phyloP scores from a whole-genome alignment of 1,139 yeast genomes.

The Yamadazyma sp. region DNA sequence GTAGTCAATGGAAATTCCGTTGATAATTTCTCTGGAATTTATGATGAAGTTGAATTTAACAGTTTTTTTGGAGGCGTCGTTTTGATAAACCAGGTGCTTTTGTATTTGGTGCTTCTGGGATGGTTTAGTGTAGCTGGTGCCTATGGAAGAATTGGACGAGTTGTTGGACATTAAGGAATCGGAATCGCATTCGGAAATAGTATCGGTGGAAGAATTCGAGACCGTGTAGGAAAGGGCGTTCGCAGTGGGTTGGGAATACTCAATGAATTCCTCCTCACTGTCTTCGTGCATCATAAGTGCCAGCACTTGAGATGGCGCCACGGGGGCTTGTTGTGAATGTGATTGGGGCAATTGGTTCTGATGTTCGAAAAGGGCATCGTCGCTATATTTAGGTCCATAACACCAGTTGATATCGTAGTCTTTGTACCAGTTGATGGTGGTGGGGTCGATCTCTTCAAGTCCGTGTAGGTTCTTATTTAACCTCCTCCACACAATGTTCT shows the following conservation, averaged over 20 bases:
- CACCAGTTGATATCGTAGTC: constrained; percentile 47
- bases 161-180: constrained; percentile 6
- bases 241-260: not conserved
- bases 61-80: constrained; percentile 16
- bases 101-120: too few species aligned
- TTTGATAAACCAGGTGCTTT: not conserved
- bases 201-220: constrained; percentile 8
- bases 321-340: not conserved
- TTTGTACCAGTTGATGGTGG: constrained; percentile 45
- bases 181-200: constrained; percentile 3
- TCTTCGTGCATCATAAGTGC: not conserved
- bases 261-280: constrained; percentile 1
- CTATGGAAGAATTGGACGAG: constrained; percentile 6
- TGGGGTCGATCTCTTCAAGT: constrained; percentile 33
- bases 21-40: constrained; percentile 43
- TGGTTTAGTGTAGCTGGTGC: constrained; percentile 1
- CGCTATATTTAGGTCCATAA: constrained; percentile 38
- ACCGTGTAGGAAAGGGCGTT: constrained; percentile 4
- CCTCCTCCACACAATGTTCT: constrained; percentile 46
- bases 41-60: constrained; percentile 44
- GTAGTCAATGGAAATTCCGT: constrained; percentile 44
- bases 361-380: constrained; percentile 11
- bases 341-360: not conserved
- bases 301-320: not conserved
- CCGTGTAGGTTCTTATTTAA: constrained; percentile 32